These are phyloP conservation scores for Aspergillus ochraceus DNA, from an alignment of 2,329 filamentous ascomycete genomes.

Conservation along the genomic window DNA sequence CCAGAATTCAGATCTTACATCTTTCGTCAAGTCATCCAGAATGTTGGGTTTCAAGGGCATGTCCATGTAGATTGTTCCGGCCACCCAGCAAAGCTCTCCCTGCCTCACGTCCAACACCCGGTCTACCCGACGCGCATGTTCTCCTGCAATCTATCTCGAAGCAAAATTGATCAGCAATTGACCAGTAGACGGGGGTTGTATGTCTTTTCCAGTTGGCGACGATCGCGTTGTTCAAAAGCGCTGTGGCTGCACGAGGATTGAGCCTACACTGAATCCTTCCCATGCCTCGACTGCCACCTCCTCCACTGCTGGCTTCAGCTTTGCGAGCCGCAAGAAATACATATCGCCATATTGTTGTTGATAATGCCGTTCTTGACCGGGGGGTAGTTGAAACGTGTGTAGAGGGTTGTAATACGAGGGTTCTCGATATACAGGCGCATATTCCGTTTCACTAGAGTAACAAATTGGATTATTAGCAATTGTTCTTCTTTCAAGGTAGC, in stretches of 20 bases:
- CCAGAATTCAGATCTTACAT: conserved; percentile 58
- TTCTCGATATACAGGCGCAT: conserved; percentile 52
- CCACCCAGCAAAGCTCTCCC: conserved; percentile 92
- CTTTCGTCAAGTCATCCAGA: conserved; percentile 89
- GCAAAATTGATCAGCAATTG: not conserved
- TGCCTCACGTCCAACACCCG: conserved; percentile 93
- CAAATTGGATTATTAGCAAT: conserved; percentile 1
- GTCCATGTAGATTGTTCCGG: conserved; percentile 94
- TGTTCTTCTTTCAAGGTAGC: not conserved
- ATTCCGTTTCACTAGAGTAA: conserved; percentile 34
- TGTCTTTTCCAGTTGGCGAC: too few species aligned
- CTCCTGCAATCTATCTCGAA: conserved; percentile 65
- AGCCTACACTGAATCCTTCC: conserved; percentile 64
- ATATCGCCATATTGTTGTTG: conserved; percentile 96
- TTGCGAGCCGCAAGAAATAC: conserved; percentile 89
- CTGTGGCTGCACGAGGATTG: not conserved
- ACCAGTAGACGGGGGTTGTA: not conserved
- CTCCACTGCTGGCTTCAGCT: conserved; percentile 82
- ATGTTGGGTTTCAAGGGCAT: conserved; percentile 96
- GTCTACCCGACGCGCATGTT: conserved; percentile 73
- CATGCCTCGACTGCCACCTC: conserved; percentile 72
- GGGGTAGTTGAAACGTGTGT: conserved; percentile 71
- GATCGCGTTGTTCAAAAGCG: not conserved
- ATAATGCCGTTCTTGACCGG: conserved; percentile 66
- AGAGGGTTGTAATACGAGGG: conserved; percentile 71